Base-by-base conservation (phyloP, 371 early-diverging fungal species). In the Nosema bombycis region DNA sequence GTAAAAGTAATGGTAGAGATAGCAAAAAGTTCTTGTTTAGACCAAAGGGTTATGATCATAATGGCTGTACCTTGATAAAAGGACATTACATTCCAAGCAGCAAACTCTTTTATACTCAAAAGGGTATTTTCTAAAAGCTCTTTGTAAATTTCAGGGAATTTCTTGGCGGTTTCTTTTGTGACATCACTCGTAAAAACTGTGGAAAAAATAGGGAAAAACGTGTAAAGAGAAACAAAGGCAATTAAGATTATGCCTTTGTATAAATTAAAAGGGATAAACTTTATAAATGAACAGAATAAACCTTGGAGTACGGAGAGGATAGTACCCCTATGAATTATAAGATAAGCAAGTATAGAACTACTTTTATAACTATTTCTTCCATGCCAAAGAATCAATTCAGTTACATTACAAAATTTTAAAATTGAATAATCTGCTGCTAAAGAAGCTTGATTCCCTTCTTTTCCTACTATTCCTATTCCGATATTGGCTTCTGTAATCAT, bases 401-500 rank as follows among this genome's bases (percentile, higher is more conserved):
- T 89, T 26, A 98, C 84, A 80, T 90, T 88, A 73, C 90, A 89
- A 80, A 98, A 98, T 84, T 95, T 93, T 10, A 88, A 89, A 1
- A 97, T 88, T 0, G 94, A 92, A 80, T 95, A 94, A 86, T 98
- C 99, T 0, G 96, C 94, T 0, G 98, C 95, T 55, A 96, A 85
- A 12, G 93, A 91, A 1, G 99, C 97, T 83, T 96, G 96, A 82
- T 89, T 91, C 15, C 98, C 98, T 86, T 98, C 99, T 86, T 94
- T 94, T 67, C 99, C 98, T 6, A 93, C 93, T 78, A 98, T 93
- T 32, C 98, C 97, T 4, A 98, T 90, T 56, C 94, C 98, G n/a
- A 96, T 91, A 85, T 95, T 90, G 0, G 96, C 96, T 1, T 92
- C 93, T 82, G 93, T 93, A 76, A 98, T 96, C 99, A 98, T 98